Base-by-base conservation (phyloP, 352 stramenopile genomes). In the Pythium catenulatum region DNA sequence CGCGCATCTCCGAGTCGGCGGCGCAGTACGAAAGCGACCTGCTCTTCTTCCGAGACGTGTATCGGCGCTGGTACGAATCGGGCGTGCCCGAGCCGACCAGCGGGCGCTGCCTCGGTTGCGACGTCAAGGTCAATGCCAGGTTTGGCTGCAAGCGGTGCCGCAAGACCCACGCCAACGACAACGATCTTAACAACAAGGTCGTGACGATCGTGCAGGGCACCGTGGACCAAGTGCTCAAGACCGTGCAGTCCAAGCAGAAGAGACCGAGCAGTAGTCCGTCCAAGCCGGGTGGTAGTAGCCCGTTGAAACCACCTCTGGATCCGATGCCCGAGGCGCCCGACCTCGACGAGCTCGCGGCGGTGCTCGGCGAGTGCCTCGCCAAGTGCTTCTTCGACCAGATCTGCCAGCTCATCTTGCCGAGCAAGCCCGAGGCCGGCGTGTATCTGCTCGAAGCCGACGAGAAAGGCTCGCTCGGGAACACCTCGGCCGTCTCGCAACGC, bases 361-460 rank as follows among this genome's bases (percentile, higher is more conserved):
- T 63, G n/a, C 17, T 63, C 25, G 68, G 68, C 39, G 17, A 7
- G 48, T 39, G 43, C 19, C 46, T 78, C 8, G 68, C 68, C 7
- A 19, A 78, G 19, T 78, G 68, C 30, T 78, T 78, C 45, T 78
- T 78, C n/a, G 68, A 78, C 48, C 68, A 78, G 41, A 65, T 78
- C 30, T 78, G 68, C n/a, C 68, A 78, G 36, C 5, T 78, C 43
- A 63, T 78, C 11, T 45, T 59, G n/a, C 68, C 68, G 34, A 75
- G 34, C 17, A 78, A 78, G 30, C 68, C 68, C 45, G 46, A 63
- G 6, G 46, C 46, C 30, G 68, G 68, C 17, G 68, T 78, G 13
- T 63, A 63, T 5, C 36, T 63, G 9, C 46, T 78, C 11, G 68
- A 78, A 63, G 41, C 68, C 9, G 27, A 78, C 19, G 68, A 78